Conservation (phyloP, 371 early-diverging fungal genomes). For the Capniomyces stellatus region DNA sequence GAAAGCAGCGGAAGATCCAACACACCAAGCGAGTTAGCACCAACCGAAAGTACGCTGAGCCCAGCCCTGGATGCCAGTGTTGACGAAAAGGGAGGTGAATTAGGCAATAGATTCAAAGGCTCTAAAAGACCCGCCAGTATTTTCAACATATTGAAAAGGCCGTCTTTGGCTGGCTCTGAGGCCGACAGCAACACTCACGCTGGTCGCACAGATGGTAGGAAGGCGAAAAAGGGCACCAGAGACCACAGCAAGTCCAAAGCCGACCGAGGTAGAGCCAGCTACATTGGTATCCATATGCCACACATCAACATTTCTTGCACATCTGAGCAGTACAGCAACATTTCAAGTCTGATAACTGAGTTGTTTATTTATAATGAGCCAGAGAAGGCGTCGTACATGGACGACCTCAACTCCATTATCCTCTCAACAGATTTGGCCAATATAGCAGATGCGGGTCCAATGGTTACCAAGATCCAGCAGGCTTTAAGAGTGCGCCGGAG, state of each 20-base stretch:
- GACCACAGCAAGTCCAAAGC: slow-evolving; percentile 15
- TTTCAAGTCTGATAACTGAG: slow-evolving; percentile 53
- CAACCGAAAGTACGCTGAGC: neutral
- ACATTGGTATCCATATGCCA: slow-evolving; percentile 44
- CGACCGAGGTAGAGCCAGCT: slow-evolving; percentile 25
- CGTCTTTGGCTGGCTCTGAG: neutral
- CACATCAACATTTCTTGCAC: slow-evolving; percentile 43
- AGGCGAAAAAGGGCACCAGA: too few species aligned
- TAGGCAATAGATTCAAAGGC: slow-evolving; percentile 3
- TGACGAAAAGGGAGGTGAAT: neutral
- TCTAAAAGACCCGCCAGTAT: neutral
- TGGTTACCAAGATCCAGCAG: slow-evolving; percentile 45
- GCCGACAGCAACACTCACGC: neutral
- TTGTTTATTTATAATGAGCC: slow-evolving; percentile 70
- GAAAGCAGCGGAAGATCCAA: neutral
- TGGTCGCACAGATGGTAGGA: too few species aligned
- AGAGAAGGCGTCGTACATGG: slow-evolving; percentile 43
- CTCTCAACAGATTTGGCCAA: slow-evolving; percentile 45
- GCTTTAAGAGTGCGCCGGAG: slow-evolving; percentile 30
- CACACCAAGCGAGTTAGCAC: neutral
- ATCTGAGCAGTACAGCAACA: slow-evolving; percentile 49
- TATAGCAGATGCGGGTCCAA: slow-evolving; percentile 31
- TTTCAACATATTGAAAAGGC: too few species aligned
- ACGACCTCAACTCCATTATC: slow-evolving; percentile 49
- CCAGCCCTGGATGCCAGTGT: neutral